Evolutionary conservation across 164 flowering plant species (phyloP).

Genomic region (Aristolochia contorta): DNA sequence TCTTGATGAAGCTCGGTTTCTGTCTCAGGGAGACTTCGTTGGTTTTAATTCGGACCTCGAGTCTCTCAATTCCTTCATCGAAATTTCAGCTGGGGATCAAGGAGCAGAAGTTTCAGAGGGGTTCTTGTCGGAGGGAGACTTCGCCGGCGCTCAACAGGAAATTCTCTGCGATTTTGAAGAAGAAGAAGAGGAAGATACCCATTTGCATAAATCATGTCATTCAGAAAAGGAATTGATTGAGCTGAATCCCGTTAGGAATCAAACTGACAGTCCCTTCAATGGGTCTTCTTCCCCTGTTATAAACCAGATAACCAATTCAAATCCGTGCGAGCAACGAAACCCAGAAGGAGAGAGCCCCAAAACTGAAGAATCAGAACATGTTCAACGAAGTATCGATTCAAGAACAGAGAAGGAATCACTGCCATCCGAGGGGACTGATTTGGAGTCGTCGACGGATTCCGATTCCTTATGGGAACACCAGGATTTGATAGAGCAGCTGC

Average conservation of each 20-base stretch:
- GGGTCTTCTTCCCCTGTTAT: neutral
- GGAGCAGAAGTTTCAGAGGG: slow-evolving; percentile 13
- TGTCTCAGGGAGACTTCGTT: slow-evolving; percentile 21
- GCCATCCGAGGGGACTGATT: slow-evolving; percentile 9
- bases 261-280: no score
- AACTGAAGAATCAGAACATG: neutral
- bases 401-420: neutral
- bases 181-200: slow-evolving; percentile 1
- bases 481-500: slow-evolving; percentile 79
- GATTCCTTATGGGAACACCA: slow-evolving; percentile 89
- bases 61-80: slow-evolving; percentile 7
- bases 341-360: slow-evolving; percentile 11
- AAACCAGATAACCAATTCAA: neutral
- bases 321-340: slow-evolving; percentile 7
- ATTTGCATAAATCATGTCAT: neutral
- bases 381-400: neutral
- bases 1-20: neutral
- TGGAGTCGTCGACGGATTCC: slow-evolving; percentile 13
- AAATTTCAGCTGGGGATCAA: no score
- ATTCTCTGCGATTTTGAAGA: slow-evolving; percentile 7
- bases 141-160: slow-evolving; percentile 18
- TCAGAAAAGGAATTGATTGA: slow-evolving; percentile 2
- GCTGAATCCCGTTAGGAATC: slow-evolving; percentile 9
- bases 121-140: slow-evolving; percentile 46
- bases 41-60: slow-evolving; percentile 33